These are phyloP conservation scores for Aspergillus tubingensis DNA, from an alignment of 2,329 filamentous ascomycete genomes.

Conservation along the genomic window DNA sequence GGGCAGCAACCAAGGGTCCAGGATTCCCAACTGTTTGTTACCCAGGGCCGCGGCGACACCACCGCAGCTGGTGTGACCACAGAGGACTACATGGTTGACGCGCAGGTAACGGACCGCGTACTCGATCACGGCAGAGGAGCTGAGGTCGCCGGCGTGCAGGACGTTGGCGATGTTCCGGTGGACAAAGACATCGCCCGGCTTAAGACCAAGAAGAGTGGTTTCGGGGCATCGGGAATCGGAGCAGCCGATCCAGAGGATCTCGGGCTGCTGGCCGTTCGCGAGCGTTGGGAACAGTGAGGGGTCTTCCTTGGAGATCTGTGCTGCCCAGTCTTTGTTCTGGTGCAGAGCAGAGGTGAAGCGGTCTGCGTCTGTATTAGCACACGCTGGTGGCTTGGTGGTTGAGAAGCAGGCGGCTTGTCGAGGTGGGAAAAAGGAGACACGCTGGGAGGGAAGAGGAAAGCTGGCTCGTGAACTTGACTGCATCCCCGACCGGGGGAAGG, in stretches of 20 bases:
- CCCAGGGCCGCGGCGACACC: slow-evolving; percentile 59
- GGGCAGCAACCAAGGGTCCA: slow-evolving; percentile 65
- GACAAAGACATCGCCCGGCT: slow-evolving; percentile 83
- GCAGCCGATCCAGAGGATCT: slow-evolving; percentile 79
- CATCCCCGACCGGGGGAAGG: neutral
- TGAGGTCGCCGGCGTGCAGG: slow-evolving; percentile 74
- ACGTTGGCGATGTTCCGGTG: slow-evolving; percentile 92
- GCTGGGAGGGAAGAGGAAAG: neutral
- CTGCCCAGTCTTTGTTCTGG: slow-evolving; percentile 71
- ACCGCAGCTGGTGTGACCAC: slow-evolving; percentile 63
- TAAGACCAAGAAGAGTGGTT: slow-evolving; percentile 74
- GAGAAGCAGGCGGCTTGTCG: slow-evolving; percentile 21
- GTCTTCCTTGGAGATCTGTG: slow-evolving; percentile 64
- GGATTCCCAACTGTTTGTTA: slow-evolving; percentile 59
- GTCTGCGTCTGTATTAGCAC: slow-evolving; percentile 46
- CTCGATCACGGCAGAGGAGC: slow-evolving; percentile 73
- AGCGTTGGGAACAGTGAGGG: slow-evolving; percentile 71
- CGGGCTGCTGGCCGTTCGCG: slow-evolving; percentile 64
- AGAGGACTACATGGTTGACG: slow-evolving; percentile 64
- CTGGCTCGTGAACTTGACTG: neutral
- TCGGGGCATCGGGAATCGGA: slow-evolving; percentile 84
- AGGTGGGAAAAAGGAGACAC: slow-evolving; percentile 1
- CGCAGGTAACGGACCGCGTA: slow-evolving; percentile 74
- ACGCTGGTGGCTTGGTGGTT: slow-evolving; percentile 21
- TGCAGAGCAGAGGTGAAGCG: slow-evolving; percentile 64